Conservation (phyloP, 345 rosid genomes). For the Eucalyptus tenuipes region DNA sequence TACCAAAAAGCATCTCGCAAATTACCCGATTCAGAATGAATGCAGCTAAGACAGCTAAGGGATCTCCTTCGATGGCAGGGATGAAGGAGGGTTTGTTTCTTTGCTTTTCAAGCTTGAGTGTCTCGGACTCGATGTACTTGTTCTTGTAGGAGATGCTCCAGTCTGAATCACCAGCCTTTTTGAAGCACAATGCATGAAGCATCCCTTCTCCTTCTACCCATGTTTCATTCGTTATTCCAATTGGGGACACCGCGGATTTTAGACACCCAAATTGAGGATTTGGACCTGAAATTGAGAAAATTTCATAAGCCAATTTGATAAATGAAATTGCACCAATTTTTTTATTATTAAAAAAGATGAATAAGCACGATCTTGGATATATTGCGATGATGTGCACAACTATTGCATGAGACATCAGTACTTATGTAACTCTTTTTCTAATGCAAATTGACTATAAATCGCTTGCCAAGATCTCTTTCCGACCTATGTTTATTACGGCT, state of each 20-base stretch:
- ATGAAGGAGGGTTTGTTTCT: conserved; percentile 20
- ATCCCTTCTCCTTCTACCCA: conserved; percentile 49
- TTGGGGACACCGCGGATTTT: conserved; percentile 6
- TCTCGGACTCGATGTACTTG: conserved; percentile 19
- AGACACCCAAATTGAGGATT: conserved; percentile 33
- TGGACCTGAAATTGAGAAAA: conserved; percentile 10
- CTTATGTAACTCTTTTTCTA: background rate
- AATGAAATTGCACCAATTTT: background rate
- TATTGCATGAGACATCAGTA: background rate
- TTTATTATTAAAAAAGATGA: background rate
- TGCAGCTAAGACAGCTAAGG: background rate
- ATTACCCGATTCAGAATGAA: background rate
- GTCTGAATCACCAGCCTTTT: conserved; percentile 2
- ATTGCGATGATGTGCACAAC: background rate
- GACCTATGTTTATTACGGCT: background rate
- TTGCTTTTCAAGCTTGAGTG: conserved; percentile 18
- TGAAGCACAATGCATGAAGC: conserved; percentile 32
- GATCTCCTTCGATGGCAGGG: conserved; percentile 25
- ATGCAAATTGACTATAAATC: background rate
- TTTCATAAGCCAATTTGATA: background rate
- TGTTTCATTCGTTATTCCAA: conserved; percentile 13
- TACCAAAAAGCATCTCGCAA: background rate
- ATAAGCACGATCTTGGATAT: background rate
- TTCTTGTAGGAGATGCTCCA: conserved; percentile 27
- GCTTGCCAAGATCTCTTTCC: background rate